Evolutionary conservation across 257 asterid genomes (phyloP).

Genomic region (Lycium ferocissimum): DNA sequence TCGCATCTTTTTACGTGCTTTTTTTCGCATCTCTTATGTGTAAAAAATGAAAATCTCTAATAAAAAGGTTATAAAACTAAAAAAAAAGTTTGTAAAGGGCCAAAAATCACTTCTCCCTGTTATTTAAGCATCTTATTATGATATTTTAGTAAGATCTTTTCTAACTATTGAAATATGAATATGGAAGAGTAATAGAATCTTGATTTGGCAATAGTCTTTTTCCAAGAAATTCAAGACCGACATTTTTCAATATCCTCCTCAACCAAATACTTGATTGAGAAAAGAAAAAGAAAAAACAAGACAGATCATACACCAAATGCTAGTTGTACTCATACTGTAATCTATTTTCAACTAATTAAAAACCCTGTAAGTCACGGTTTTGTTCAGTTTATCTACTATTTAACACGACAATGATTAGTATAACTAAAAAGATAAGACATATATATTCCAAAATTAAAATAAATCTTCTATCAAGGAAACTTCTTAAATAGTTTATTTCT

Average conservation of each 20-base stretch:
- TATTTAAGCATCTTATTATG: background rate
- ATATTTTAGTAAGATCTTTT: background rate
- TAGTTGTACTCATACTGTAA: background rate
- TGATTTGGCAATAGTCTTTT: slow-evolving; percentile 11
- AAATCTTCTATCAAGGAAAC: background rate
- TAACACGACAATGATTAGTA: background rate
- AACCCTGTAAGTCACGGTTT: background rate
- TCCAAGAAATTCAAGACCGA: slow-evolving; percentile 29
- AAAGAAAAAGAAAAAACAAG: background rate
- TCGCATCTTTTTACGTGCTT: too few relatives aligned
- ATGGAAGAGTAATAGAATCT: slow-evolving; percentile 3
- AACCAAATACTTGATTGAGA: background rate
- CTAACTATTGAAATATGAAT: background rate
- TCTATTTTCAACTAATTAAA: background rate
- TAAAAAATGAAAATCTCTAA: too few relatives aligned
- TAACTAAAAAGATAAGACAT: background rate
- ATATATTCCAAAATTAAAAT: slow-evolving; percentile 1
- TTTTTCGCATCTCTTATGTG: too few relatives aligned
- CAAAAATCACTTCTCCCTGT: too few relatives aligned
- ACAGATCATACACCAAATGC: background rate
- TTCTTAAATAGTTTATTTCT: background rate
- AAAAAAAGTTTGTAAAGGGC: too few relatives aligned
- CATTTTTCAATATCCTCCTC: slow-evolving; percentile 7
- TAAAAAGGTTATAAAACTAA: too few relatives aligned
- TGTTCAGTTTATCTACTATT: background rate